phyloP scores from a whole-genome alignment of 768 basidiomycete species.

The Hygrocybe punicea region DNA sequence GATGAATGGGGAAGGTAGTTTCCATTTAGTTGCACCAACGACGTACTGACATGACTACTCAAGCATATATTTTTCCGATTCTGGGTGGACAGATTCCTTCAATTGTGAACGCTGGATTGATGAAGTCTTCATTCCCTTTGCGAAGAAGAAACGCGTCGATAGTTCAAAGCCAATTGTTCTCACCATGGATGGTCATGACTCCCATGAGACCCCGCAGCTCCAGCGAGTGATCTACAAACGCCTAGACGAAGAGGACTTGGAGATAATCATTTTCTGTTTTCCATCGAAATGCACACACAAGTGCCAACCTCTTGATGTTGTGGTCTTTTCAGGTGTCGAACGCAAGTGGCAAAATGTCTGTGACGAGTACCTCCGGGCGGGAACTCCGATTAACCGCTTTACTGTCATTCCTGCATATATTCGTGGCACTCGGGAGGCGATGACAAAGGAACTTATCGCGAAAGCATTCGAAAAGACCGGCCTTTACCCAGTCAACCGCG shows the following conservation, averaged over 20 bases:
- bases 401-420: too few relatives aligned
- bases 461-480: too few relatives aligned
- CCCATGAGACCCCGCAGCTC: conserved; percentile 30
- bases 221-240: conserved; percentile 12
- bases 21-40: not conserved
- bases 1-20: too few relatives aligned
- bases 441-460: too few relatives aligned
- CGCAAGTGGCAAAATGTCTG: too few relatives aligned
- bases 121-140: conserved; percentile 37
- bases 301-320: conserved; percentile 46
- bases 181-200: conserved; percentile 45
- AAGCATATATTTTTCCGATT: conserved; percentile 14
- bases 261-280: conserved; percentile 32
- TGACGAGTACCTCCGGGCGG: too few relatives aligned
- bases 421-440: too few relatives aligned
- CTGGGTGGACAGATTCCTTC: conserved; percentile 41
- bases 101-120: conserved; percentile 40
- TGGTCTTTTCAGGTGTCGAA: conserved; percentile 28
- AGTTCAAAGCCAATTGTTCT: conserved; percentile 34
- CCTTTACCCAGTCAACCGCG: too few relatives aligned
- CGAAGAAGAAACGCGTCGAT: conserved; percentile 19
- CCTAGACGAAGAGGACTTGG: not conserved
- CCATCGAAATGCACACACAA: conserved; percentile 43
- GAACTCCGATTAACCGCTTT: too few relatives aligned
- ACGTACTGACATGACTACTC: not conserved